Base-by-base conservation (phyloP, 1,284 basidiomycete species). In the Mrakiaceae sp. region DNA sequence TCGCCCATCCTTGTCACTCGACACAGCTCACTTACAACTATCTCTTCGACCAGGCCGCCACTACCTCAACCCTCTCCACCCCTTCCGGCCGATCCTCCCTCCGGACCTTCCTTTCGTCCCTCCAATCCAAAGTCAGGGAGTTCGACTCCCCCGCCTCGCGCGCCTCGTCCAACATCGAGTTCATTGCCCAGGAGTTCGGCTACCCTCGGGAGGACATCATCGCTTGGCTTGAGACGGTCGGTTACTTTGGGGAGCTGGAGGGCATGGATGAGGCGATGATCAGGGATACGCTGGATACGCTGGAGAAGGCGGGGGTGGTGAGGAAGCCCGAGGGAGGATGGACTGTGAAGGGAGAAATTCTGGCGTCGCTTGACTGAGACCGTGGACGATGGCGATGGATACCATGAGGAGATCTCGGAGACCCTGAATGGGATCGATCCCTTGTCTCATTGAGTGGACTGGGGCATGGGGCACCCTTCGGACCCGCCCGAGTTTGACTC, bases 221-320 rank as follows among this genome's bases (percentile, higher is more conserved):
- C 81, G 85, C 87, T 53, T 94, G 91, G 91, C 78, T 93, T 67
- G 78, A 82, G 72, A 88, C 85, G 3, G 90, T 93, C 43, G 79
- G 78, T 5, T 94, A 91, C 75, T 84, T 88, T 5, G 70, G 80
- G 5, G 80, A 85, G 71, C 87, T 90, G 68, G 74, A 79, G 3
- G 78, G 78, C 49, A 85, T 93, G 59, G 80, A 85, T 6, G 76
- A 75, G 42, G 76, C 81, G 47, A 84, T 90, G 9, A 80, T 94
- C 27, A 73, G 74, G 5, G 80, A 87, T 60, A 92, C 90, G 0
- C 76, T 93, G 43, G 77, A 78, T 58, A 81, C 86, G 4, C 80
- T 91, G 14, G 83, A 84, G 68, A 83, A 86, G 70, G 87, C 88
- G 2, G 87, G 88, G 5, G 87, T 90, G 9, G 81, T 91, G 60